Base-by-base conservation (phyloP, 768 basidiomycete genomes). In the Baorangia bicolor region DNA sequence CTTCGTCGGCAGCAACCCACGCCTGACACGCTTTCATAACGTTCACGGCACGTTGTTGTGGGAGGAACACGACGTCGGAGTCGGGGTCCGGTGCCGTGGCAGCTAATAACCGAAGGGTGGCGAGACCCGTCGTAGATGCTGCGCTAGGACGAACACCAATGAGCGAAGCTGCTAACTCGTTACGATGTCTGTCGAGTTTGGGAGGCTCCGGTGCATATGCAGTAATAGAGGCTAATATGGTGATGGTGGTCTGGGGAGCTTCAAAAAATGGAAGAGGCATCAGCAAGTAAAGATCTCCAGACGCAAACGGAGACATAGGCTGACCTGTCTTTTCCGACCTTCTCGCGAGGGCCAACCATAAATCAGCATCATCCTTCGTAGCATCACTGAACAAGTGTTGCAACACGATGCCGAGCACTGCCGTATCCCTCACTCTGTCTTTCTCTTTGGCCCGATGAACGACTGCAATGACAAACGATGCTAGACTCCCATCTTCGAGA, bases 81-180 rank as follows among this genome's bases (percentile, higher is more conserved):
- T 95, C 88, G 4, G 83, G 74, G 41, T 86, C 78, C 0, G 96
- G 96, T 0, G 94, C 91, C 1, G 83, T 75, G 2, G 88, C 86
- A 0, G 79, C 78, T 18, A 98, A 78, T 25, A 85, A 79, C 11
- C 88, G 81, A 9, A 98, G 78, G 1, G 83, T 69, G 25, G 83
- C 68, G 5, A 96, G 74, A 1, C 94, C 95, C 11, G 84, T 81
- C 0, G 78, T 79, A 57, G 86, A 84, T n/a, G 85, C 86, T 41
- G 84, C 81, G 6, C 71, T 62, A 0, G 87, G 67, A 2, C 80
- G 79, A 14, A 97, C 77, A 23, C 88, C 89, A 0, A 90, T 74
- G 5, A 94, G 69, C 20, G 78, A 79, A n/a, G 92, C 88, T 0
- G 96, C 95, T 11, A 95, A 78, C 70, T 97, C 94, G 68, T 95